Evolutionary conservation across 1,284 basidiomycete species (phyloP).

Genomic region (Pseudozyma sp.): DNA sequence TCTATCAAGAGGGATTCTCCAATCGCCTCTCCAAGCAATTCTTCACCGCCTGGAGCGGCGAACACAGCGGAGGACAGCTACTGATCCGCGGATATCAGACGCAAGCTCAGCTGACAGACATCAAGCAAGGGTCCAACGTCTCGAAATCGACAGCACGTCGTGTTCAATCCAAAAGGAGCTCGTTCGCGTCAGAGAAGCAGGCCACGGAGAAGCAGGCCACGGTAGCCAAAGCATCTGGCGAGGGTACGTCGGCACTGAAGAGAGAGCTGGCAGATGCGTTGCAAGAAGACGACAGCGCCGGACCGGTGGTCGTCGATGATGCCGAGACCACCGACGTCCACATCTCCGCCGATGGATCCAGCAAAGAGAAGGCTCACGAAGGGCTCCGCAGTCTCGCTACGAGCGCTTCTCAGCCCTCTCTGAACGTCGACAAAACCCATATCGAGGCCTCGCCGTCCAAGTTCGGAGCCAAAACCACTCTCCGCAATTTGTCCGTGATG

Average conservation of each 20-base stretch:
- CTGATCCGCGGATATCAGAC: constrained; percentile 49
- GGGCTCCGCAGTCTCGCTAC: constrained; percentile 11
- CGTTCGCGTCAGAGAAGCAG: constrained; percentile 26
- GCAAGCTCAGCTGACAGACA: constrained; percentile 29
- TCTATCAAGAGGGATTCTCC: constrained; percentile 61
- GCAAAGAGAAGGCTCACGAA: not conserved
- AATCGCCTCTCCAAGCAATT: constrained; percentile 55
- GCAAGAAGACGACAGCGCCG: constrained; percentile 15
- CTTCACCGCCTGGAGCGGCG: constrained; percentile 59
- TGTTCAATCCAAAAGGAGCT: constrained; percentile 12
- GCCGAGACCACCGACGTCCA: constrained; percentile 35
- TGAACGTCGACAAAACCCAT: constrained; percentile 45
- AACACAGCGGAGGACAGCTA: constrained; percentile 54
- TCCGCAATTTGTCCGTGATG: constrained; percentile 31
- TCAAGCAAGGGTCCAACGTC: constrained; percentile 20
- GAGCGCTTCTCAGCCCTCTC: constrained; percentile 29
- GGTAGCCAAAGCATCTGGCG: constrained; percentile 11
- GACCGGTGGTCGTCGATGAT: constrained; percentile 36
- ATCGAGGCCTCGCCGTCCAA: constrained; percentile 22
- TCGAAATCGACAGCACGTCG: constrained; percentile 5
- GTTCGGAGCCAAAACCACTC: constrained; percentile 23
- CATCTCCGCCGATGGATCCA: constrained; percentile 14
- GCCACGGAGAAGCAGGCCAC: constrained; percentile 9
- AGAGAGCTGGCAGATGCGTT: constrained; percentile 29
- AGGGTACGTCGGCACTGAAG: constrained; percentile 26